Percentiles rank a stretch among this genome's conserved stretches.
These are phyloP conservation scores for Chytriomyces confervae DNA, from an alignment of 192 early-diverging fungal species.

Conservation along the genomic window DNA sequence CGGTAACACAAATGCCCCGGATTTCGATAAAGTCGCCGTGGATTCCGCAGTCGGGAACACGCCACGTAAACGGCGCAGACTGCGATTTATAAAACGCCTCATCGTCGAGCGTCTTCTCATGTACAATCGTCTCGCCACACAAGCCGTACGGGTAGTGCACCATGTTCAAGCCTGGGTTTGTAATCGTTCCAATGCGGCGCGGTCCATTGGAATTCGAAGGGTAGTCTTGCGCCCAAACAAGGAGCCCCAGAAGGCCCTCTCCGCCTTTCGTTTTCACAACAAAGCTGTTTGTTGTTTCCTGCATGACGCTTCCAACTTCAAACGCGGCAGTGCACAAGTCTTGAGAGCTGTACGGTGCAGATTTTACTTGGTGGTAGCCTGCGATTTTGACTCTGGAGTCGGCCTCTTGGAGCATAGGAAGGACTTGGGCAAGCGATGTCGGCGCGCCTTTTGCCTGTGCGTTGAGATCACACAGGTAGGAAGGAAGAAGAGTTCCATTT, in stretches of 20 bases:
- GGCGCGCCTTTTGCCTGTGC: slow-evolving; percentile 31
- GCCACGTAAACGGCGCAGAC: not conserved
- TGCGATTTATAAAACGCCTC: slow-evolving; percentile 1
- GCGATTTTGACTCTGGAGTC: slow-evolving; percentile 24
- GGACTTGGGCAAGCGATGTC: slow-evolving; percentile 32
- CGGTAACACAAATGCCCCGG: slow-evolving; percentile 21
- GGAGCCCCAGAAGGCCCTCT: slow-evolving; percentile 27
- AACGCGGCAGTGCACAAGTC: slow-evolving; percentile 35
- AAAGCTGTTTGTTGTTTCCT: not conserved
- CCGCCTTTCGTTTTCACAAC: slow-evolving; percentile 10
- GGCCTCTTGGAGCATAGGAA: slow-evolving; percentile 33
- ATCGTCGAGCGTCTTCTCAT: slow-evolving; percentile 8
- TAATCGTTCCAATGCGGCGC: slow-evolving; percentile 29
- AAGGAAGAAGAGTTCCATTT: slow-evolving; percentile 38
- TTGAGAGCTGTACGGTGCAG: slow-evolving; percentile 14
- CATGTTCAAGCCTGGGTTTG: slow-evolving; percentile 35
- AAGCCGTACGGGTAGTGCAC: slow-evolving; percentile 30
- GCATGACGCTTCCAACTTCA: too few species aligned
- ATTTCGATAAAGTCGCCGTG: slow-evolving; percentile 11
- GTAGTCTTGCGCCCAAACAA: slow-evolving; percentile 40
- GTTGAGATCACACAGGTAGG: slow-evolving; percentile 38
- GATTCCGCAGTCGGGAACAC: not conserved
- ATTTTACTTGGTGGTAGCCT: slow-evolving; percentile 27
- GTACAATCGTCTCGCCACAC: slow-evolving; percentile 37
- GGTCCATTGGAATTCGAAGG: slow-evolving; percentile 2